A percentile compares a stretch with the other conserved stretches of the same genome.
phyloP scores from a whole-genome alignment of 805 yeast species.

The Candida khao-thaluensis region DNA sequence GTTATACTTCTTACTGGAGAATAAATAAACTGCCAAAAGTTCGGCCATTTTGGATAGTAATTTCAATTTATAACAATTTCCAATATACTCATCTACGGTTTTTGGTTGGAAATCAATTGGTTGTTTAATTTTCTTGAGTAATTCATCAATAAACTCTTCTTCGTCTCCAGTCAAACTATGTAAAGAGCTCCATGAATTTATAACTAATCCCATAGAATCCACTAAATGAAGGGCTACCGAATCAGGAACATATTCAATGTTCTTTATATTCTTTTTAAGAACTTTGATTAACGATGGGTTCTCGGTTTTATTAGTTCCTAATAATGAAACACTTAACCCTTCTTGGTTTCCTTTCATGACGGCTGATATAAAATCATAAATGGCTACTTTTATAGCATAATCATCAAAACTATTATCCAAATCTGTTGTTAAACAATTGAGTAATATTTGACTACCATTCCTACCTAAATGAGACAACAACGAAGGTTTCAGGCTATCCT shows the following conservation, averaged over 20 bases:
- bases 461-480: conserved; percentile 77
- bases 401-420: conserved; percentile 57
- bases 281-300: conserved; percentile 49
- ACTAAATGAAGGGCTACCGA: conserved; percentile 64
- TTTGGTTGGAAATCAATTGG: conserved; percentile 7
- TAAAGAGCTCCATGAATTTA: conserved; percentile 60
- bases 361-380: conserved; percentile 65
- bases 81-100: conserved; percentile 14
- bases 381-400: conserved; percentile 48
- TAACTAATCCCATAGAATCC: conserved; percentile 71
- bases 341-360: conserved; percentile 73
- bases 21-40: conserved; percentile 69
- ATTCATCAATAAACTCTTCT: conserved; percentile 41
- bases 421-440: conserved; percentile 60
- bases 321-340: conserved; percentile 68
- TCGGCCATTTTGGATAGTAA: conserved; percentile 70
- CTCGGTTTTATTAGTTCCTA: conserved; percentile 33
- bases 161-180: conserved; percentile 37
- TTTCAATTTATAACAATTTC: conserved; percentile 51
- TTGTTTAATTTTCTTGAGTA: conserved; percentile 34
- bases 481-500: conserved; percentile 65
- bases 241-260: conserved; percentile 55
- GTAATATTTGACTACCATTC: conserved; percentile 56
- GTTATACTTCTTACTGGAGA: conserved; percentile 49
- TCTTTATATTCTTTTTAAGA: conserved; percentile 53